Evolutionary conservation across 371 early-diverging fungal species (phyloP).

Genomic region (Actinomortierella ambigua): DNA sequence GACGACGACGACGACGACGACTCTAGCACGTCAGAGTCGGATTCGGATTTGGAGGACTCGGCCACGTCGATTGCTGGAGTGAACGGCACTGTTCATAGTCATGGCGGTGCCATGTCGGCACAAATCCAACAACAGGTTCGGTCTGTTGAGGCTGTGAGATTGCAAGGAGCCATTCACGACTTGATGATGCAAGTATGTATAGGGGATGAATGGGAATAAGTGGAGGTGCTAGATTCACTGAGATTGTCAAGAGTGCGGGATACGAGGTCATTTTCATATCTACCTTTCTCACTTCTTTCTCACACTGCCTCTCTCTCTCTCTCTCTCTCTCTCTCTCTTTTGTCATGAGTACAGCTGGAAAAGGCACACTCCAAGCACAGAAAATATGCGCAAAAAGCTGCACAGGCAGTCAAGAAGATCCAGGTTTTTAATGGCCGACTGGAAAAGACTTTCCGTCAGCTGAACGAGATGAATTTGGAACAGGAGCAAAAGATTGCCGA

Average conservation of each 20-base stretch:
- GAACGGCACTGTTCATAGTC: too few relatives aligned
- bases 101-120: conserved; percentile 5
- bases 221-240: too few relatives aligned
- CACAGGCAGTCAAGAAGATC: conserved; percentile 22
- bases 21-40: conserved; percentile 10
- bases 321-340: background rate
- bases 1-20: too few relatives aligned
- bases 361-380: conserved; percentile 29
- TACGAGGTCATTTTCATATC: too few relatives aligned
- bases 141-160: conserved; percentile 10
- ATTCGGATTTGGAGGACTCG: conserved; percentile 21
- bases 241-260: too few relatives aligned
- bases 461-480: conserved; percentile 1
- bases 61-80: too few relatives aligned
- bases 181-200: conserved; percentile 23
- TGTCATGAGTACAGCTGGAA: conserved; percentile 13
- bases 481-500: background rate
- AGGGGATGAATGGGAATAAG: too few relatives aligned
- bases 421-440: conserved; percentile 23
- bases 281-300: too few relatives aligned
- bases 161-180: conserved; percentile 28
- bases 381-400: conserved; percentile 27
- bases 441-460: conserved; percentile 21
- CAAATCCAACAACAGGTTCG: background rate
- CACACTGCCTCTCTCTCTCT: too few relatives aligned